Evolutionary conservation across 768 basidiomycete genomes (phyloP).

Genomic region (Leccinum boreale): DNA sequence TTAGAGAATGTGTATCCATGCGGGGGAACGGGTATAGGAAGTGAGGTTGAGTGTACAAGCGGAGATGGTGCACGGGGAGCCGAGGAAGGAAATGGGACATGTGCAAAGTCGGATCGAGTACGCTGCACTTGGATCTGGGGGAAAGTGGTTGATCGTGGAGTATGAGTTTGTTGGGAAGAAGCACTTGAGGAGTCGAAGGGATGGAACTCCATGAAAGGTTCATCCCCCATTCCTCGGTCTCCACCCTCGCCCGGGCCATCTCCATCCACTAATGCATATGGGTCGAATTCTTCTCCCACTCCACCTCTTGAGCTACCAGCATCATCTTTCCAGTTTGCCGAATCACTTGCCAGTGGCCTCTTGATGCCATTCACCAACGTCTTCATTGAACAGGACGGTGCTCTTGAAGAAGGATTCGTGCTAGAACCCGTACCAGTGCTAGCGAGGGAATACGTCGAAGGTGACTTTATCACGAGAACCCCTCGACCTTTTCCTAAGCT

Average conservation of each 20-base stretch:
- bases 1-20: constrained; percentile 4
- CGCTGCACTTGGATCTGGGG: constrained; percentile 26
- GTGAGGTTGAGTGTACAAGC: constrained; percentile 21
- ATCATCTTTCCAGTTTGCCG: constrained; percentile 5
- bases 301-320: not conserved
- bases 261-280: constrained; percentile 27
- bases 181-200: constrained; percentile 21
- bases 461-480: constrained; percentile 6
- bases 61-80: constrained; percentile 21
- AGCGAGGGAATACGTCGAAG: constrained; percentile 13
- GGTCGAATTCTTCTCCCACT: constrained; percentile 18
- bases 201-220: constrained; percentile 20
- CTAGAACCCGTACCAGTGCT: constrained; percentile 2
- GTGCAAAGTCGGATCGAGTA: constrained; percentile 18
- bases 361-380: constrained; percentile 22
- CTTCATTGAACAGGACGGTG: constrained; percentile 22
- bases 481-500: constrained; percentile 15
- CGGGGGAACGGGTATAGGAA: constrained; percentile 16
- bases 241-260: constrained; percentile 4
- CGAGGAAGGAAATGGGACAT: constrained; percentile 8
- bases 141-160: constrained; percentile 16
- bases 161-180: constrained; percentile 19
- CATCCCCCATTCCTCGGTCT: constrained; percentile 13
- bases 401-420: constrained; percentile 14
- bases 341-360: constrained; percentile 16